Evolutionary conservation across 345 rosid species (phyloP).

Genomic region (Salix dunnii): DNA sequence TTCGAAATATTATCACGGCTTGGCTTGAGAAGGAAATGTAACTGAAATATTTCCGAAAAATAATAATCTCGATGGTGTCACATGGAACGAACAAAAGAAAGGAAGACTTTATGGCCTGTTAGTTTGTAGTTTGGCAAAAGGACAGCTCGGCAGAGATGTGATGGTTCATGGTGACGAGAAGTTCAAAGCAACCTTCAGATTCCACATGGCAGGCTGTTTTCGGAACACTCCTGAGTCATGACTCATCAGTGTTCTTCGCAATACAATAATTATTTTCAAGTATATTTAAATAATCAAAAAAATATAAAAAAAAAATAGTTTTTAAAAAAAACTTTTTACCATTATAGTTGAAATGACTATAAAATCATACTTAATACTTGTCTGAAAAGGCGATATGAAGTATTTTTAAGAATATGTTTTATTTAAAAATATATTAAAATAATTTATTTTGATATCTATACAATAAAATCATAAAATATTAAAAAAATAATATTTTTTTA

Average conservation of each 20-base stretch:
- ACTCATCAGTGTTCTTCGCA: not conserved
- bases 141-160: slow-evolving; percentile 1
- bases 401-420: too few species aligned
- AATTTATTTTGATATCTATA: too few species aligned
- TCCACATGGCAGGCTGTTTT: slow-evolving; percentile 24
- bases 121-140: slow-evolving; percentile 1
- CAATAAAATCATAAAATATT: too few species aligned
- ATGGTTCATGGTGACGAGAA: not conserved
- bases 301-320: too few species aligned
- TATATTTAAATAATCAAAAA: too few species aligned
- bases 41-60: not conserved
- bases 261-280: too few species aligned
- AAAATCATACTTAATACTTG: too few species aligned
- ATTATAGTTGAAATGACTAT: too few species aligned
- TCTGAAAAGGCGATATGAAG: too few species aligned
- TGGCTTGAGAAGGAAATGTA: not conserved
- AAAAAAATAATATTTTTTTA: too few species aligned
- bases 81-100: not conserved
- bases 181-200: slow-evolving; percentile 13
- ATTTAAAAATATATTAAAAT: too few species aligned
- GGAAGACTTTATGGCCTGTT: not conserved
- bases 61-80: not conserved
- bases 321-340: too few species aligned
- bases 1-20: not conserved
- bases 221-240: not conserved